These are phyloP conservation scores for Arabidopsis lyrata DNA, from an alignment of 441 rosid species.

Conservation along the genomic window DNA sequence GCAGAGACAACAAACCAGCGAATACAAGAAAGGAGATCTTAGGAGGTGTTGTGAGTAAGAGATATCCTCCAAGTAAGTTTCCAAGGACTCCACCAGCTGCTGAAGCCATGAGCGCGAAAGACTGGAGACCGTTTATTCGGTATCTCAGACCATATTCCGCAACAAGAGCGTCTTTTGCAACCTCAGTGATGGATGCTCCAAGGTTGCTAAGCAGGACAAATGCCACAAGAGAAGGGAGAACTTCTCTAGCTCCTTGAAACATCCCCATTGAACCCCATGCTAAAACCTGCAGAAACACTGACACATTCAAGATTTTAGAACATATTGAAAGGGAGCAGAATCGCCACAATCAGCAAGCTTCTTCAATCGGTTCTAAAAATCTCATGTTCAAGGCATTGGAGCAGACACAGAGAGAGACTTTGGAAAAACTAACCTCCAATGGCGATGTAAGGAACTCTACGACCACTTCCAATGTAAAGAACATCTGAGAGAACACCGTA, in stretches of 20 bases:
- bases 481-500: slow-evolving; percentile 84
- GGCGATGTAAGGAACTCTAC: slow-evolving; percentile 74
- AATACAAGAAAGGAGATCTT: slow-evolving; percentile 62
- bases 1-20: slow-evolving; percentile 55
- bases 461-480: slow-evolving; percentile 65
- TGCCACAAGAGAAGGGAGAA: slow-evolving; percentile 65
- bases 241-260: slow-evolving; percentile 58
- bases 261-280: slow-evolving; percentile 78
- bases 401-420: not conserved
- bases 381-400: not conserved
- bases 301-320: slow-evolving; percentile 24
- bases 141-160: slow-evolving; percentile 74
- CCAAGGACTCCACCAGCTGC: slow-evolving; percentile 81
- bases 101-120: slow-evolving; percentile 81
- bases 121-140: slow-evolving; percentile 61
- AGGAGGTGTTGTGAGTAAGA: slow-evolving; percentile 54
- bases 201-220: slow-evolving; percentile 74
- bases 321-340: not conserved
- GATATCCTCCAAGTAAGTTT: slow-evolving; percentile 74
- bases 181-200: slow-evolving; percentile 87
- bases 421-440: slow-evolving; percentile 64
- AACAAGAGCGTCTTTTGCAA: slow-evolving; percentile 87
- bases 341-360: not conserved
- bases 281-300: slow-evolving; percentile 76
- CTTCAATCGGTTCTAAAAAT: not conserved